These are phyloP conservation scores for Saturnispora gosingensis DNA, from an alignment of 805 yeast genomes.

Conservation along the genomic window DNA sequence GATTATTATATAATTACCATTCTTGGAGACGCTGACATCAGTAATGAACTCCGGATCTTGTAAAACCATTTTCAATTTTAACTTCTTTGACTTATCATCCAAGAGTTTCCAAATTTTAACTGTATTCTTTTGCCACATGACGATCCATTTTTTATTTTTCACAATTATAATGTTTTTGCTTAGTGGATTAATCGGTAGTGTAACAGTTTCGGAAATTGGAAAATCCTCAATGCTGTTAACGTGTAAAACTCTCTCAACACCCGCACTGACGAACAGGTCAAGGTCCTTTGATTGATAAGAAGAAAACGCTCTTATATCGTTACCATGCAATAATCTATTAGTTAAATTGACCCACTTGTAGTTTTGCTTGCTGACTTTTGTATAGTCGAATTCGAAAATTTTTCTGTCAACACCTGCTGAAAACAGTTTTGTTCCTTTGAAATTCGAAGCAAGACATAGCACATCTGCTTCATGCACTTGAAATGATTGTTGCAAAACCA, in stretches of 20 bases:
- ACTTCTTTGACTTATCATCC: conserved; percentile 34
- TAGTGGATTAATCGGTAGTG: conserved; percentile 43
- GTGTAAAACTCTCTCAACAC: conserved; percentile 65
- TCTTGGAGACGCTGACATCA: conserved; percentile 53
- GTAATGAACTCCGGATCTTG: conserved; percentile 77
- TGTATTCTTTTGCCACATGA: conserved; percentile 74
- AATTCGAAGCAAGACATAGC: conserved; percentile 56
- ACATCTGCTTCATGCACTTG: conserved; percentile 88
- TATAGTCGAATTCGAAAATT: conserved; percentile 59
- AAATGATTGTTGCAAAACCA: conserved; percentile 72
- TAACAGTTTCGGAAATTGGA: conserved; percentile 60
- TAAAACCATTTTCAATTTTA: conserved; percentile 57
- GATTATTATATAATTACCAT: conserved; percentile 60
- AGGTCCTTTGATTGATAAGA: conserved; percentile 60
- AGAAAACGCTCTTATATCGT: conserved; percentile 74
- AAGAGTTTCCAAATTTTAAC: conserved; percentile 70
- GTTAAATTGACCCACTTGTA: conserved; percentile 68
- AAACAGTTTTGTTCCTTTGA: conserved; percentile 54
- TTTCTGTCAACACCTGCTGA: conserved; percentile 93
- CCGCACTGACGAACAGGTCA: conserved; percentile 70
- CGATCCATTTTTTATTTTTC: conserved; percentile 40
- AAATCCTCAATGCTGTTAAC: conserved; percentile 60
- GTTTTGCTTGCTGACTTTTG: conserved; percentile 29
- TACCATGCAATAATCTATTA: conserved; percentile 74
- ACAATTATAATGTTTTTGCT: conserved; percentile 30